Evolutionary conservation across 306 rosid species (phyloP).

Genomic region (Astragalus membranaceus): DNA sequence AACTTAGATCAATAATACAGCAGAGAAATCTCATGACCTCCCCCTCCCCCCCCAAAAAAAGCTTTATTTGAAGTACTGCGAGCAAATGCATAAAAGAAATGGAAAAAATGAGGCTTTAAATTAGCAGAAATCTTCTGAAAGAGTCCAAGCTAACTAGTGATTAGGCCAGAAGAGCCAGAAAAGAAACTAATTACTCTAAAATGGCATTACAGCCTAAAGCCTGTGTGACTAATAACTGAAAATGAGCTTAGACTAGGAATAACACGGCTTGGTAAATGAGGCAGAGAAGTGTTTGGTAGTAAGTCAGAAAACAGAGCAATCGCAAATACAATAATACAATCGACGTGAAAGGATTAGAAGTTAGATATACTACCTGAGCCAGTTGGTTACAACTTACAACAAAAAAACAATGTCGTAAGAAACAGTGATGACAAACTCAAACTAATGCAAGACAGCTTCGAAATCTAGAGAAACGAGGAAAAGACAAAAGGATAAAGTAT

Average conservation of each 20-base stretch:
- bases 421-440: constrained; percentile 13
- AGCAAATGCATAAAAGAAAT: background rate
- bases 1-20: background rate
- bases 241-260: background rate
- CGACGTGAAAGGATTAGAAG: background rate
- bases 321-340: background rate
- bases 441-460: background rate
- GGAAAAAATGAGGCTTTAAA: background rate
- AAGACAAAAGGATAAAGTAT: background rate
- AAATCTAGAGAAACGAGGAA: background rate
- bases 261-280: constrained; percentile 1
- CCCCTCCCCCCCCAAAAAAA: background rate
- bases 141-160: background rate
- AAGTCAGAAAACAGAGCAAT: constrained; percentile 12
- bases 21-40: background rate
- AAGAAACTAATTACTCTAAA: too few relatives aligned
- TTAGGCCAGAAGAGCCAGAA: too few relatives aligned
- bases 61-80: background rate
- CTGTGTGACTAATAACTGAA: background rate
- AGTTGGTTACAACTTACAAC: background rate
- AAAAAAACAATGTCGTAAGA: background rate
- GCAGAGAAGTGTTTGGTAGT: background rate
- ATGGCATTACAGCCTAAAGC: background rate
- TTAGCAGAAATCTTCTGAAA: background rate
- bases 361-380: background rate